Evolutionary conservation across 164 flowering plant species (phyloP).

Genomic region (Dillenia turbinata): DNA sequence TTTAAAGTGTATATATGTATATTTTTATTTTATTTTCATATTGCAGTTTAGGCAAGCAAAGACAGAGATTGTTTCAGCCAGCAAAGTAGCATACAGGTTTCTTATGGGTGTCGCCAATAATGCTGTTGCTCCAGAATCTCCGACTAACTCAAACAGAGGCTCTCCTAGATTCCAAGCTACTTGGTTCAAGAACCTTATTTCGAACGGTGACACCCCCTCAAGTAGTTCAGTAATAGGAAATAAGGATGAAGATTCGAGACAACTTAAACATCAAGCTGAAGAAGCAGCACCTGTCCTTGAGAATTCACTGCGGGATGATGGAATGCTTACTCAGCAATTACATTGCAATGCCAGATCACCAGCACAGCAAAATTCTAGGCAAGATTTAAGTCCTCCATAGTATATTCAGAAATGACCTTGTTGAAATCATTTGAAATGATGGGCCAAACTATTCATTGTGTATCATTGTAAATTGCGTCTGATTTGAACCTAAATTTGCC

Average conservation of each 20-base stretch:
- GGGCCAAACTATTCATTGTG: too few relatives aligned
- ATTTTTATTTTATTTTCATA: background rate
- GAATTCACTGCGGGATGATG: slow-evolving; percentile 9
- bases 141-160: slow-evolving; percentile 46
- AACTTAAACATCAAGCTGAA: slow-evolving; percentile 15
- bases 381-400: too few relatives aligned
- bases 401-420: too few relatives aligned
- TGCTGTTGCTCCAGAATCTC: slow-evolving; percentile 36
- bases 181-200: slow-evolving; percentile 68
- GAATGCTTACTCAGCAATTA: too few relatives aligned
- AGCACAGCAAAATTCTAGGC: too few relatives aligned
- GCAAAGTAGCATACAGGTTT: slow-evolving; percentile 88
- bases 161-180: slow-evolving; percentile 55
- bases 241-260: slow-evolving; percentile 25
- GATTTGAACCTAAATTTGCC: too few relatives aligned
- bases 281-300: slow-evolving; percentile 15
- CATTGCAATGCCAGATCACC: too few relatives aligned
- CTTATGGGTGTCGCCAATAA: slow-evolving; percentile 50
- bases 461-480: too few relatives aligned
- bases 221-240: slow-evolving; percentile 47
- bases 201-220: slow-evolving; percentile 59
- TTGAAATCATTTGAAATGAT: too few relatives aligned
- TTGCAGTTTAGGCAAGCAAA: slow-evolving; percentile 88
- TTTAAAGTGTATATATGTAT: too few relatives aligned
- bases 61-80: slow-evolving; percentile 87